phyloP scores from a whole-genome alignment of 352 stramenopile genomes.

The Globisporangium paroecandrum region DNA sequence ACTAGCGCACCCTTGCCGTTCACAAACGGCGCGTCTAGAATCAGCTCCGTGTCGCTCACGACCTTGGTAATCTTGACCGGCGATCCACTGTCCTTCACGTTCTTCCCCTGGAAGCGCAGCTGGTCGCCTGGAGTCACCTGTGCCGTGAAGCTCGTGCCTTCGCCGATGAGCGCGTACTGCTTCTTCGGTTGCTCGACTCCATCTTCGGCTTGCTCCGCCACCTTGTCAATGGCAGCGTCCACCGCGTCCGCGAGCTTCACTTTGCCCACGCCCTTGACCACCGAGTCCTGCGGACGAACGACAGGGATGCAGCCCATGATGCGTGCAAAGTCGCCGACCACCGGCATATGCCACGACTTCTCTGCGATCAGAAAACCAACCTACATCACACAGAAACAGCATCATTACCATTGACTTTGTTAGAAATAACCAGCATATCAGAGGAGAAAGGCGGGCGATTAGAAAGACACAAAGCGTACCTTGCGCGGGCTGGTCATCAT shows the following conservation, averaged over 20 bases:
- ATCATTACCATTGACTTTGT: neutral
- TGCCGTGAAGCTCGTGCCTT: constrained; percentile 71
- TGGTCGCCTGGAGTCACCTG: constrained; percentile 79
- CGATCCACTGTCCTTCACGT: constrained; percentile 74
- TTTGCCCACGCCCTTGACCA: constrained; percentile 62
- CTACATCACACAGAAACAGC: constrained; percentile 14
- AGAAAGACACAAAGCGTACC: constrained; percentile 23
- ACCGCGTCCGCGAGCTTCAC: constrained; percentile 49
- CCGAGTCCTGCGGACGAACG: constrained; percentile 93
- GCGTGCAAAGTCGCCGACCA: constrained; percentile 94
- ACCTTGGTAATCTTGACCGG: constrained; percentile 84
- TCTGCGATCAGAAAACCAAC: constrained; percentile 97
- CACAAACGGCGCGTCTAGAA: constrained; percentile 50
- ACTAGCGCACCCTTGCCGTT: constrained; percentile 35
- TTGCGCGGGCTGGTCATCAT: constrained; percentile 94
- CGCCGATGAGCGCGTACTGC: constrained; percentile 48
- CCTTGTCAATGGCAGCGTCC: constrained; percentile 24
- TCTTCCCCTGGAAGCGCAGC: constrained; percentile 71
- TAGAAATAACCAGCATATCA: neutral
- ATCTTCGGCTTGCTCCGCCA: constrained; percentile 15
- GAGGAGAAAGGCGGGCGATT: neutral
- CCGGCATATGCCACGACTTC: constrained; percentile 92
- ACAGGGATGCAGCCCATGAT: constrained; percentile 96
- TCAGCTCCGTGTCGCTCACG: constrained; percentile 81
- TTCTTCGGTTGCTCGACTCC: constrained; percentile 22